Conservation (phyloP, 2,329 filamentous ascomycete species). For the Fusarium chaquense region DNA sequence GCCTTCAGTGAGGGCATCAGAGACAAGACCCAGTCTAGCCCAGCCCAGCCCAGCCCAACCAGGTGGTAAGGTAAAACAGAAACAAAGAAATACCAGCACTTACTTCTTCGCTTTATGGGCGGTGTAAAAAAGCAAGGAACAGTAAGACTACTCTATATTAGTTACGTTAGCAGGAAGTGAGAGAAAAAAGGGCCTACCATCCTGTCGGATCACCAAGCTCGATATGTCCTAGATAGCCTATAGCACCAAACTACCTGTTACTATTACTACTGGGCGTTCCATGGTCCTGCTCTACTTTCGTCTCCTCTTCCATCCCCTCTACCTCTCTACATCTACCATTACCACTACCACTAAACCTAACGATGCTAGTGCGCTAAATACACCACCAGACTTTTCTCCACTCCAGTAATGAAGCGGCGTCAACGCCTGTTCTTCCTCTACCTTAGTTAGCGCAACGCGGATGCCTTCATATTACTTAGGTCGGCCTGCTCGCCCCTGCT, state of each 20-base stretch:
- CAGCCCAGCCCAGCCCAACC: not conserved
- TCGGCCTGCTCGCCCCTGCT: conserved; percentile 40
- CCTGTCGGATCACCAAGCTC: conserved; percentile 28
- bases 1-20: conserved; percentile 3
- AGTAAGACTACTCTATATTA: not conserved
- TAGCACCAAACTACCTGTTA: conserved; percentile 19
- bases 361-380: conserved; percentile 1
- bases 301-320: not conserved
- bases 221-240: conserved; percentile 36
- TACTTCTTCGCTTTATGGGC: not conserved
- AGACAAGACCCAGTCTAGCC: not conserved
- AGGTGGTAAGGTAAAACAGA: conserved; percentile 10
- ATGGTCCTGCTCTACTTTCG: not conserved
- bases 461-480: conserved; percentile 49
- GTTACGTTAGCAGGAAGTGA: not conserved
- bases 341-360: not conserved
- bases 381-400: conserved; percentile 36
- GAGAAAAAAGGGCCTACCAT: conserved; percentile 21
- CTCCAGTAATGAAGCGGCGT: conserved; percentile 46
- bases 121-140: not conserved
- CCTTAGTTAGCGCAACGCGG: conserved; percentile 44
- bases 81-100: conserved; percentile 17
- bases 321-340: not conserved
- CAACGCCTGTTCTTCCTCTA: conserved; percentile 41
- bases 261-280: conserved; percentile 1